Base-by-base conservation (phyloP, 768 basidiomycete species). In the Lentinula edodes region DNA sequence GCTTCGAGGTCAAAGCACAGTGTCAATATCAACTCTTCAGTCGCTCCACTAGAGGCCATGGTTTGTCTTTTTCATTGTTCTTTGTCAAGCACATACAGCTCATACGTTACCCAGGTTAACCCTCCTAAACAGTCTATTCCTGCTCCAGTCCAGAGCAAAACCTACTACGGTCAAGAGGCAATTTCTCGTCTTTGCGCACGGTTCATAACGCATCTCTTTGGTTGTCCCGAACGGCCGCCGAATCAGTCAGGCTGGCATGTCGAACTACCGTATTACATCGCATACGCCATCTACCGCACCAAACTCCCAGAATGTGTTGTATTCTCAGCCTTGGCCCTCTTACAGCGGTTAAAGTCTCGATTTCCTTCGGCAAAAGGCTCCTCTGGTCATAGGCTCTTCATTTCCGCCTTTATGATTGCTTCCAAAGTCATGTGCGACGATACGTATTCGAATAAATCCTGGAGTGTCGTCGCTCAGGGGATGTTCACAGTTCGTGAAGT, bases 341-440 rank as follows among this genome's bases (percentile, higher is more conserved):
- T 97, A 9, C 87, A 89, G 64, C 85, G 93, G 16, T 79, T 97
- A 62, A 97, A 97, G 76, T 85, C 86, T 32, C 87, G 93, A 16
- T 95, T 94, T 73, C 93, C 93, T 2, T 90, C 92, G 5, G 93
- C 93, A 8, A 84, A 90, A 32, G 93, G 94, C 8, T 93, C 91
- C 1, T 93, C 91, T 0, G 93, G 93, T 23, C 93, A 97, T 70
- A 83, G 93, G 0, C 76, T 97, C 9, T 95, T 94, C 76, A 90
- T 95, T 50, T 93, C 91, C 1, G 92, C 93, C 0, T 93, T 93
- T 73, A 95, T 95, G 93, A 91, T 95, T 69, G 85, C 91, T 2
- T 89, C 87, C 8, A 93, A 93, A 69, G 89, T 94, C 23, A 89
- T 93, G 55, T 94, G 93, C 75, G 93, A 95, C 76, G 93, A 95